Conservation (phyloP, 345 rosid species). For the Nephelium lappaceum region DNA sequence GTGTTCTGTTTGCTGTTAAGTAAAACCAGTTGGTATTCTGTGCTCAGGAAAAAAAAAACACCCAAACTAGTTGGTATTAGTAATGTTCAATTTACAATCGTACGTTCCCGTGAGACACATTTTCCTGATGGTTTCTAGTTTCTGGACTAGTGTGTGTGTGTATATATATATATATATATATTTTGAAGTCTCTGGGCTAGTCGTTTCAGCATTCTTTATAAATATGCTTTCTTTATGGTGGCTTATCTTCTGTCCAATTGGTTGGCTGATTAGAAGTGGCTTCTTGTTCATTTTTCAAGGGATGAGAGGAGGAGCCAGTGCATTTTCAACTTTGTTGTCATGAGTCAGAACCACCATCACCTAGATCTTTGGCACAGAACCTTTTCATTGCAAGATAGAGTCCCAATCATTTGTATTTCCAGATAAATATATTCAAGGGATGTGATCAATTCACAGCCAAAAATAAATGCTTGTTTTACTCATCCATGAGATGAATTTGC, state of each 20-base stretch:
- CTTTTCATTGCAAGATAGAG: background rate
- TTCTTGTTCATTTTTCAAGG: background rate
- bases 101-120: background rate
- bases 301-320: background rate
- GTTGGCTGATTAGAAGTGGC: background rate
- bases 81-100: background rate
- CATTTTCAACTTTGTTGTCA: background rate
- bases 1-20: background rate
- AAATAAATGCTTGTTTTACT: background rate
- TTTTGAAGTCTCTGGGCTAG: background rate
- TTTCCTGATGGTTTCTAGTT: background rate
- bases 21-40: background rate
- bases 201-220: background rate
- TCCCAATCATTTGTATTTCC: background rate
- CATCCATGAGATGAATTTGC: background rate
- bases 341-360: background rate
- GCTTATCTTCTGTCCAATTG: background rate
- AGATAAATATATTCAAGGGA: conserved; percentile 9
- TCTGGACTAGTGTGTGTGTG: background rate
- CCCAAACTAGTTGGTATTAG: background rate
- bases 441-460: background rate
- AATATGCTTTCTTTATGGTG: background rate
- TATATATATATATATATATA: too few relatives aligned
- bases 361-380: background rate
- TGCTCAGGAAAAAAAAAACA: too few relatives aligned